Conservation (phyloP, 2,329 filamentous ascomycete species). For the Sclerotinia borealis region DNA sequence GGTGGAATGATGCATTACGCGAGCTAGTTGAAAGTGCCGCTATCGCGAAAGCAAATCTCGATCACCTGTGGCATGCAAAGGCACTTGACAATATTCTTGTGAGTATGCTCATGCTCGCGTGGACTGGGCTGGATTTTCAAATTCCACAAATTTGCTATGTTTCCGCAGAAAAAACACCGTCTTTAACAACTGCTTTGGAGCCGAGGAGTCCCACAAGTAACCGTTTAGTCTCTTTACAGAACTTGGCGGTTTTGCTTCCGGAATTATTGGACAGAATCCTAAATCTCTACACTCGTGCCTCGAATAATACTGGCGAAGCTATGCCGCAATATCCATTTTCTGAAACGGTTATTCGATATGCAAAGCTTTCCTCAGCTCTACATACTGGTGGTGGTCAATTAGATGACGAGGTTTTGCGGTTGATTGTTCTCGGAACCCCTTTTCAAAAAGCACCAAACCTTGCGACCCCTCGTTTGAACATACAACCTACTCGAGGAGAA, state of each 20-base stretch:
- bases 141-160: conserved; percentile 52
- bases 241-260: conserved; percentile 55
- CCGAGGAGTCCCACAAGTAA: conserved; percentile 31
- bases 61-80: conserved; percentile 97
- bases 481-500: conserved; percentile 52
- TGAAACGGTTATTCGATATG: conserved; percentile 68
- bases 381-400: conserved; percentile 61
- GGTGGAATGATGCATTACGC: conserved; percentile 82
- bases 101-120: conserved; percentile 76
- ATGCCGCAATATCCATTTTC: conserved; percentile 65
- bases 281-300: conserved; percentile 65
- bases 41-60: conserved; percentile 71
- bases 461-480: conserved; percentile 48
- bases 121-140: conserved; percentile 77
- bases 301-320: conserved; percentile 55
- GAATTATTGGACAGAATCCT: conserved; percentile 71
- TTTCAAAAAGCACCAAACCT: conserved; percentile 42
- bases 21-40: conserved; percentile 76
- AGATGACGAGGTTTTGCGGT: conserved; percentile 52
- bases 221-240: conserved; percentile 38
- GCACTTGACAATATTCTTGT: conserved; percentile 82
- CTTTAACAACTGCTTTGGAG: conserved; percentile 19
- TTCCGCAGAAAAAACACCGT: conserved; percentile 30
- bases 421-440: conserved; percentile 58
- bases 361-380: conserved; percentile 61